phyloP scores from a whole-genome alignment of 345 rosid genomes.

The Isatis tinctoria region DNA sequence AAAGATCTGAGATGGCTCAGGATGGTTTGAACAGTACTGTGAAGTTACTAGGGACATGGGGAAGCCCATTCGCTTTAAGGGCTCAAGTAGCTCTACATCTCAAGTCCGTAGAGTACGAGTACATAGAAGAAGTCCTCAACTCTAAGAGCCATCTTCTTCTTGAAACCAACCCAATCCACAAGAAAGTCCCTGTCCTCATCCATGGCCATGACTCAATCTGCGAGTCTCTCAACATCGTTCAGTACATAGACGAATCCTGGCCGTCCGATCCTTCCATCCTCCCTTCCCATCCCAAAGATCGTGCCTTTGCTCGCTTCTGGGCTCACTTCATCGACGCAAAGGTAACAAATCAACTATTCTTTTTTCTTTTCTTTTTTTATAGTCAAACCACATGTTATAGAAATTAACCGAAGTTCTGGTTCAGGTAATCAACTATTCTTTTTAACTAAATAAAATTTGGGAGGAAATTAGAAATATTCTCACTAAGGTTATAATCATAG shows the following conservation, averaged over 20 bases:
- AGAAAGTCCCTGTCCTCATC: constrained; percentile 76
- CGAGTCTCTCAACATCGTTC: constrained; percentile 70
- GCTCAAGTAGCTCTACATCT: constrained; percentile 33
- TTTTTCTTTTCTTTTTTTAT: no score
- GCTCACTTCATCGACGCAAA: constrained; percentile 54
- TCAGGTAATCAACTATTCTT: no score
- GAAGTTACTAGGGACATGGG: constrained; percentile 28
- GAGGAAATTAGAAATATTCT: background rate
- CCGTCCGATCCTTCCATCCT: constrained; percentile 46
- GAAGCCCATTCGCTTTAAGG: constrained; percentile 28
- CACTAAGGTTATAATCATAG: no score
- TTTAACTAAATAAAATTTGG: background rate
- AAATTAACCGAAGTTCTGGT: no score
- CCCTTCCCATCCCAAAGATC: constrained; percentile 46
- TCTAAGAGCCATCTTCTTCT: constrained; percentile 65
- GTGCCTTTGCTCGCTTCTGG: constrained; percentile 73
- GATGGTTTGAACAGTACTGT: constrained; percentile 3
- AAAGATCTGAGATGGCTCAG: constrained; percentile 10
- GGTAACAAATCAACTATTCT: constrained; percentile 29
- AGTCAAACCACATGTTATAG: no score
- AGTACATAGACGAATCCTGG: constrained; percentile 72
- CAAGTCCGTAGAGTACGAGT: constrained; percentile 27
- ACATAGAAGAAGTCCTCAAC: constrained; percentile 16
- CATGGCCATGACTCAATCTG: constrained; percentile 53
- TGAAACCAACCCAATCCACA: constrained; percentile 69